A percentile compares a stretch with the other conserved stretches of the same genome.
These are phyloP conservation scores for Trifolium fragiferum DNA, from an alignment of 306 rosid genomes.

Conservation along the genomic window DNA sequence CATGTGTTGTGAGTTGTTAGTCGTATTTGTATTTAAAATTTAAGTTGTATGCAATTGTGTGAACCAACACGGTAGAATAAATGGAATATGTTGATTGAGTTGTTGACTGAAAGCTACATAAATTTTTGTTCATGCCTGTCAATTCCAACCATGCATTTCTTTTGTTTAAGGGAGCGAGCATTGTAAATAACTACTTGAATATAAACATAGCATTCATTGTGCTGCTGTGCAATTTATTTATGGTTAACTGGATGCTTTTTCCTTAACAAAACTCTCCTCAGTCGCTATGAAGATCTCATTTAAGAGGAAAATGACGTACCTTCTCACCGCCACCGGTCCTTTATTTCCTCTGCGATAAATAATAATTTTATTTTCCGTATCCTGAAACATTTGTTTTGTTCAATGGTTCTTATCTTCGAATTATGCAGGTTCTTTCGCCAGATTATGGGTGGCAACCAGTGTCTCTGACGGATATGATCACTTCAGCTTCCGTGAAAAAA, in stretches of 20 bases:
- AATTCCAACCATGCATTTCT: conserved; percentile 16
- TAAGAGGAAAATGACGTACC: conserved; percentile 18
- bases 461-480: conserved; percentile 76
- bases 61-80: conserved; percentile 9
- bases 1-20: background rate
- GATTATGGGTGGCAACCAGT: conserved; percentile 85
- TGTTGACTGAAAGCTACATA: conserved; percentile 12
- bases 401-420: conserved; percentile 37
- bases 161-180: background rate
- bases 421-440: conserved; percentile 80
- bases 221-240: conserved; percentile 16
- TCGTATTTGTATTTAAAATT: conserved; percentile 3
- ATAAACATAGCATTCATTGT: conserved; percentile 13
- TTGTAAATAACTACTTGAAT: conserved; percentile 12
- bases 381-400: conserved; percentile 18
- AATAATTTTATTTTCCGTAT: background rate
- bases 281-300: conserved; percentile 18
- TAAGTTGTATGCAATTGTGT: conserved; percentile 32
- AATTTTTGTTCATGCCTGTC: conserved; percentile 5
- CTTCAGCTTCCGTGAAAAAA: conserved; percentile 75
- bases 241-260: conserved; percentile 16
- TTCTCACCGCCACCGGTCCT: background rate
- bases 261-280: conserved; percentile 17
- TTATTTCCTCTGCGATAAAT: conserved; percentile 11
- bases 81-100: conserved; percentile 14